phyloP scores from a whole-genome alignment of 2,329 filamentous ascomycete genomes.

The Phaeosphaeriaceae sp. region DNA sequence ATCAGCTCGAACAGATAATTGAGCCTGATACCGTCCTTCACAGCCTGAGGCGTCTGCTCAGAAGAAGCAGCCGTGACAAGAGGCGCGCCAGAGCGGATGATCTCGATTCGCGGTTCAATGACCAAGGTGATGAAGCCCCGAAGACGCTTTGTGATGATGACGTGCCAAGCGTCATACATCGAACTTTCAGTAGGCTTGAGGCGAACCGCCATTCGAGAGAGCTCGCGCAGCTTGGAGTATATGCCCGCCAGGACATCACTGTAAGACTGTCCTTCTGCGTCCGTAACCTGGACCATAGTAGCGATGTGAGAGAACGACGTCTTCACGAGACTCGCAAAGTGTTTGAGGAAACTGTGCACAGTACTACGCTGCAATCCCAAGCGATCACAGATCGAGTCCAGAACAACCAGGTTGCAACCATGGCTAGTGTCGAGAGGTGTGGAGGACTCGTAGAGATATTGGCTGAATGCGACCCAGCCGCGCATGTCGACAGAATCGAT shows the following conservation, averaged over 20 bases:
- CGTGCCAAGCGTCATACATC: slow-evolving; percentile 12
- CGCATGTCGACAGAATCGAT: slow-evolving; percentile 25
- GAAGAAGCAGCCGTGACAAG: slow-evolving; percentile 9
- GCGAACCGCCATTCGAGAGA: slow-evolving; percentile 8
- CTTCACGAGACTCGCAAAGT: slow-evolving; percentile 19
- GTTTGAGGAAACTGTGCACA: slow-evolving; percentile 16
- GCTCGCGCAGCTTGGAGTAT: slow-evolving; percentile 10
- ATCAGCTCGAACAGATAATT: slow-evolving; percentile 21
- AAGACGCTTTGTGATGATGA: slow-evolving; percentile 9
- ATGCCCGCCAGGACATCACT: slow-evolving; percentile 14
- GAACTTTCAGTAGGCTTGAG: slow-evolving; percentile 15
- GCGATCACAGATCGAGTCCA: slow-evolving; percentile 27
- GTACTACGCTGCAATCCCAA: slow-evolving; percentile 9
- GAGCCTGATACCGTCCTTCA: slow-evolving; percentile 10
- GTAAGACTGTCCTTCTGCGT: not conserved
- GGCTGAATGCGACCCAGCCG: slow-evolving; percentile 30
- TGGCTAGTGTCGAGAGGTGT: not conserved
- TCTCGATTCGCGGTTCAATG: slow-evolving; percentile 11
- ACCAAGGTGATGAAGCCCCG: slow-evolving; percentile 10
- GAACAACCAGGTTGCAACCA: slow-evolving; percentile 21
- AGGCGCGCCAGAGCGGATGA: slow-evolving; percentile 6
- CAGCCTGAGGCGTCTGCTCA: slow-evolving; percentile 7
- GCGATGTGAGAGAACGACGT: slow-evolving; percentile 23
- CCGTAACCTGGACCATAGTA: not conserved
- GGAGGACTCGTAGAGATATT: slow-evolving; percentile 7